These are phyloP conservation scores for Pugionium cornutum DNA, from an alignment of 345 rosid genomes.

Conservation along the genomic window DNA sequence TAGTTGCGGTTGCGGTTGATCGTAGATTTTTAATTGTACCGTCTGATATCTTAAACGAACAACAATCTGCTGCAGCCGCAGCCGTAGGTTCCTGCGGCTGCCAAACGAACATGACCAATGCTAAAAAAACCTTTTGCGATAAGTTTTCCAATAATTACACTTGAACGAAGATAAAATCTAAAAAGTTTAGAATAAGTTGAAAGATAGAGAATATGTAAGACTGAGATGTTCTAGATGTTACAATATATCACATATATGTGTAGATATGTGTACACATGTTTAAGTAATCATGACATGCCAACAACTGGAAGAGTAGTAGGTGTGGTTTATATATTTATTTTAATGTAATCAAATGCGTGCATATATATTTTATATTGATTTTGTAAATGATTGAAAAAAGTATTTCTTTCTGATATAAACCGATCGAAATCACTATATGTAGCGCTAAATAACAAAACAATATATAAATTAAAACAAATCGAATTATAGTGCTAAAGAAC, in stretches of 20 bases:
- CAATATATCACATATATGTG: neutral
- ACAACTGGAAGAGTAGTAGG: conserved; percentile 36
- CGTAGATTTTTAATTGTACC: too few species aligned
- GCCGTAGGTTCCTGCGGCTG: too few species aligned
- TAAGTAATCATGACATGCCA: conserved; percentile 32
- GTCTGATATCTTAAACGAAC: too few species aligned
- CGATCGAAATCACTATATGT: too few species aligned
- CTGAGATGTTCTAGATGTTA: neutral
- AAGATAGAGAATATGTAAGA: neutral
- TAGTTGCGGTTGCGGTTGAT: too few species aligned
- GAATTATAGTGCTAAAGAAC: too few species aligned
- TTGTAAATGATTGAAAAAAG: neutral
- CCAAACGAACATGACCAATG: too few species aligned
- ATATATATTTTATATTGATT: neutral
- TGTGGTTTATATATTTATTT: conserved; percentile 10
- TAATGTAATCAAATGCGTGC: conserved; percentile 24
- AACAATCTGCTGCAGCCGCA: too few species aligned
- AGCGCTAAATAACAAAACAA: too few species aligned
- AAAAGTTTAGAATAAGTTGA: neutral
- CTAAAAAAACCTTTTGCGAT: too few species aligned
- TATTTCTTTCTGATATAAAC: neutral
- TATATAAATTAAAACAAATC: too few species aligned
- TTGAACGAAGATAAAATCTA: neutral
- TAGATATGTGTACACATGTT: conserved; percentile 8
- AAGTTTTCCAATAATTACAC: too few species aligned